Evolutionary conservation across 306 rosid genomes (phyloP), one percentile per base, ranked within the genome.

Genomic region (Gleditsia sinensis): DNA sequence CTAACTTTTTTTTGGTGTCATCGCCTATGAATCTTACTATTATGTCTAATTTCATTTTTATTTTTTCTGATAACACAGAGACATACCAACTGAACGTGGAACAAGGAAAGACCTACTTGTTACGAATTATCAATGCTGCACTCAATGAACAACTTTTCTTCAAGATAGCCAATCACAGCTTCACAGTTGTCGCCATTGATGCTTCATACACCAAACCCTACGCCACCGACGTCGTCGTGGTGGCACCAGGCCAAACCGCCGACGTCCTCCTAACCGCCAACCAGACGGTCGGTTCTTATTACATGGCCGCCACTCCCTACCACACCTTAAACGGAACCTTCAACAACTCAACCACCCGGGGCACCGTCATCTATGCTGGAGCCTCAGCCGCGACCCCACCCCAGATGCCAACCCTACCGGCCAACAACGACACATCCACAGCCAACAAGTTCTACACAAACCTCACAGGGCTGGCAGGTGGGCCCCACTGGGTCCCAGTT

Each of bases 101-200:
- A 39, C 48, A 10, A 43, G 85, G 89, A 30, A 75, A 74, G 72
- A 87, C 81, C 5, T 84, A 82, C 62, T 21, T 87, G 69, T 60
- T 87, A 9, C 86, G 88, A 39, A 81, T 80, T 1, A 49, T 88
- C 81, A 88, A 88, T 36, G 87, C 80, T 80, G 89, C 89, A 69
- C 89, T 88, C 80, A 83, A 88, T 45, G 61, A 75, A n/a, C 84
- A 88, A 39, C 81, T 78, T 7, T 83, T 88, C 57, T 88, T 83
- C 83, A 73, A 66, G 65, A 75, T 88, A 30, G 83, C 92, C 59
- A 78, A 76, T 56, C 89, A 88, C 74, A 88, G 7, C 0, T 74
- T 88, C 66, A 85, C 71, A 5, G 86, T 88, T 0, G 84, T 88
- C 9, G 84, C 92, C 9, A 37, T 87, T 3, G 92, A 87, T 20